Evolutionary conservation across 1,284 basidiomycete genomes (phyloP), one percentile per base, ranked within the genome.

Genomic region (Cryptococcus jaspeensis): DNA sequence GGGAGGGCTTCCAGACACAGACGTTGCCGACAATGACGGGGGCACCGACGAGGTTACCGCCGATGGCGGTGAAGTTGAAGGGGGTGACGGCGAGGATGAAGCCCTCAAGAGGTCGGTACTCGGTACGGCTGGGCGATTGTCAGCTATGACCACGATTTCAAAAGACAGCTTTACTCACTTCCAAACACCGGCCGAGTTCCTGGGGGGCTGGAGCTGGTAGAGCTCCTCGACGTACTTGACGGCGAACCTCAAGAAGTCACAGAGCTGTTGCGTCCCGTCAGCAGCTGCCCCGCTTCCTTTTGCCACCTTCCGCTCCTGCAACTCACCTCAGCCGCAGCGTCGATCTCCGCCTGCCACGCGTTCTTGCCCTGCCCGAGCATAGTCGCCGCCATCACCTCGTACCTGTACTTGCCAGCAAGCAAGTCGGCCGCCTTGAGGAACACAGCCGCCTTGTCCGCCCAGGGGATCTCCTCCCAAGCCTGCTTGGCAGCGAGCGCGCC

Each of bases 311-410:
- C 20, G 18, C 25, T 46, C 40, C 49, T 40, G 28, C 22, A 28
- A 76, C 82, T 62, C 58, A 91, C 89, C 86, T 98, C 95, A 16
- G 96, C 95, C 28, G 93, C 95, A 52, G 96, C 91, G 78, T 99
- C 95, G 63, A 99, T 99, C 83, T 99, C 95, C 22, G 95, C 96
- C 80, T 99, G 95, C 95, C 95, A 99, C 12, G 85, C 88, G 76
- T 98, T 99, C 85, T 99, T 99, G 52, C 96, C 95, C 80, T 99
- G 95, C 13, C 95, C 95, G 45, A 99, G 83, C 81, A 99, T 97
- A 47, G 95, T 98, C 35, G 95, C 93, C 35, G 96, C 96, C 81
- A 98, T 85, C 53, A 99, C 82, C 80, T 89, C 87, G 81, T 91
- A 93, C 70, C 94, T 84, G 78, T 96, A 97, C 83, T 98, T 98